Evolutionary conservation across 352 stramenopile species (phyloP).

Genomic region (Phytophthora tubulina): DNA sequence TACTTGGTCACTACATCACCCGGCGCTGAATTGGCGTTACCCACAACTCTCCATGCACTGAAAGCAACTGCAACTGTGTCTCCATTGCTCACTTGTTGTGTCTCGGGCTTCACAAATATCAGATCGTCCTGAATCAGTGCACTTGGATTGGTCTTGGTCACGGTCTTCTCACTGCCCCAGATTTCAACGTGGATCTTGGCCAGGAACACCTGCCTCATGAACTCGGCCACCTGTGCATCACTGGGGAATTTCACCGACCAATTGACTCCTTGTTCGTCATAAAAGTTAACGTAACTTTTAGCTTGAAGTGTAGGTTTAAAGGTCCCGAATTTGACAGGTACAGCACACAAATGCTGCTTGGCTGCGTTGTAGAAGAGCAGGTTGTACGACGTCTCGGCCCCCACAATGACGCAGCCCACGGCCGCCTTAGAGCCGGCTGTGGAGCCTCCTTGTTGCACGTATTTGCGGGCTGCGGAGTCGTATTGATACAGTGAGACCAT

Average conservation of each 20-base stretch:
- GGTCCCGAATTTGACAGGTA: conserved; percentile 58
- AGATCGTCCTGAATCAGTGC: conserved; percentile 67
- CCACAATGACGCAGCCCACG: conserved; percentile 80
- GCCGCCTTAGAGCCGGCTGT: conserved; percentile 42
- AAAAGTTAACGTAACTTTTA: conserved; percentile 88
- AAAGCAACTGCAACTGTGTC: conserved; percentile 77
- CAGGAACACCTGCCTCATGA: conserved; percentile 77
- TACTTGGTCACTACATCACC: conserved; percentile 83
- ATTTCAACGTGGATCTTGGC: conserved; percentile 86
- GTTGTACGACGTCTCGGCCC: conserved; percentile 70
- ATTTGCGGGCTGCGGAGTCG: conserved; percentile 61
- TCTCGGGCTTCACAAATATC: conserved; percentile 50
- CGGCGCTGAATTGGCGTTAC: conserved; percentile 64
- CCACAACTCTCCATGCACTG: conserved; percentile 81
- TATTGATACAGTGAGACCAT: conserved; percentile 84
- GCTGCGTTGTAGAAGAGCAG: conserved; percentile 80
- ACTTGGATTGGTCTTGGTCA: conserved; percentile 57
- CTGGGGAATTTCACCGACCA: conserved; percentile 82
- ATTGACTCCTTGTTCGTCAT: conserved; percentile 74
- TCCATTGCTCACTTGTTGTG: conserved; percentile 48
- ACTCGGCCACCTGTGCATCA: conserved; percentile 68
- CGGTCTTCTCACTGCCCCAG: conserved; percentile 69
- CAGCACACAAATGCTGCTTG: conserved; percentile 72
- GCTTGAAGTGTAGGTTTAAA: conserved; percentile 79
- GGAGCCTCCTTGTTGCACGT: conserved; percentile 62